These are phyloP conservation scores for Corchorus olitorius DNA, from an alignment of 345 rosid genomes.

Conservation along the genomic window DNA sequence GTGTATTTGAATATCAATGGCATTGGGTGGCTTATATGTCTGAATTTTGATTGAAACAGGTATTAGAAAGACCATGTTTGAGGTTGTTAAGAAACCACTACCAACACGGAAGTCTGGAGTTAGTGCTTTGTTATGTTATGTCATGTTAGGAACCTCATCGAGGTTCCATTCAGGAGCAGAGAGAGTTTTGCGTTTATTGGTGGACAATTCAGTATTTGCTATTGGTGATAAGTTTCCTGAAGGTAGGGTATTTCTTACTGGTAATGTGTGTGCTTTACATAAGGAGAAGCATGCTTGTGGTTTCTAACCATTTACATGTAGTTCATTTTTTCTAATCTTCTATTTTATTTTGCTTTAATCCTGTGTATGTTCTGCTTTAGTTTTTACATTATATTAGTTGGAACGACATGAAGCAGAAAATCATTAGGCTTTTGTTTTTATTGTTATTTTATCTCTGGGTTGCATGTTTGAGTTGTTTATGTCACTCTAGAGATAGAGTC, in stretches of 20 bases:
- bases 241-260: constrained; percentile 50
- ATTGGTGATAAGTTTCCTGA: constrained; percentile 52
- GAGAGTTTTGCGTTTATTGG: constrained; percentile 48
- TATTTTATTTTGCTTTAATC: not conserved
- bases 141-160: constrained; percentile 61
- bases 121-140: constrained; percentile 62
- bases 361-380: not conserved
- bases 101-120: constrained; percentile 54
- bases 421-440: no score
- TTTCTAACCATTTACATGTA: not conserved
- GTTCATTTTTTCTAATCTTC: not conserved
- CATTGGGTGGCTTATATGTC: not conserved
- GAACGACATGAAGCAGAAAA: no score
- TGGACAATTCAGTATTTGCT: constrained; percentile 48
- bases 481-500: no score
- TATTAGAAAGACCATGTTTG: constrained; percentile 59
- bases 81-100: constrained; percentile 57
- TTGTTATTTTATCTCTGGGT: no score
- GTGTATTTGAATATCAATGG: constrained; percentile 10
- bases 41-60: constrained; percentile 47
- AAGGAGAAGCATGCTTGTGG: not conserved
- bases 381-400: not conserved
- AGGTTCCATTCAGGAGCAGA: constrained; percentile 74
- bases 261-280: not conserved
- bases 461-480: no score